phyloP scores from a whole-genome alignment of 768 basidiomycete genomes.

The Naematelia encephala region DNA sequence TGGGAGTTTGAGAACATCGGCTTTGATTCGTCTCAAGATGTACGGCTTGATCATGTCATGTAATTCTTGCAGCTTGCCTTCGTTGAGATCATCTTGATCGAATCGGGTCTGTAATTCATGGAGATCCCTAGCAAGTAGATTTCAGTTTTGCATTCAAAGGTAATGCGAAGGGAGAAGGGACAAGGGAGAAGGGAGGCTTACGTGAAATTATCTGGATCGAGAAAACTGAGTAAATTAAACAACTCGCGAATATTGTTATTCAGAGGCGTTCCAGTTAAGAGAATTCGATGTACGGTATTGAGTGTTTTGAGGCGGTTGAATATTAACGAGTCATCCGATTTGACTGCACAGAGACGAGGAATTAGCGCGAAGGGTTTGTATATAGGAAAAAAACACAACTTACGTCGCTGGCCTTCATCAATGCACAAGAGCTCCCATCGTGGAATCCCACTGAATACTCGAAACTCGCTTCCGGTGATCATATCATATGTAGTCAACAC shows the following conservation, averaged over 20 bases:
- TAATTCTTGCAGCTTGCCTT: conserved; percentile 74
- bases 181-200: background rate
- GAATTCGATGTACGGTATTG: conserved; percentile 71
- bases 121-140: conserved; percentile 62
- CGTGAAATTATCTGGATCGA: conserved; percentile 52
- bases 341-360: conserved; percentile 58
- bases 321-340: conserved; percentile 72
- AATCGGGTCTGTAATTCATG: conserved; percentile 70
- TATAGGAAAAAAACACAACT: conserved; percentile 45
- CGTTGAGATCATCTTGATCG: conserved; percentile 62
- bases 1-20: conserved; percentile 77
- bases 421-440: conserved; percentile 93
- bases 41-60: conserved; percentile 76
- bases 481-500: conserved; percentile 90
- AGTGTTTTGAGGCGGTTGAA: conserved; percentile 80
- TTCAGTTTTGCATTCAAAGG: background rate
- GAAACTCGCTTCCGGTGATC: conserved; percentile 67
- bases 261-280: conserved; percentile 93
- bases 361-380: background rate
- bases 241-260: conserved; percentile 97
- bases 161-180: background rate
- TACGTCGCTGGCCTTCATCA: conserved; percentile 88
- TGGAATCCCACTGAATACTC: conserved; percentile 71
- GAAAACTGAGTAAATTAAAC: conserved; percentile 95
- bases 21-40: conserved; percentile 89